Conservation (phyloP, 176 grass and related monocot species). For the Otatea glauca region DNA sequence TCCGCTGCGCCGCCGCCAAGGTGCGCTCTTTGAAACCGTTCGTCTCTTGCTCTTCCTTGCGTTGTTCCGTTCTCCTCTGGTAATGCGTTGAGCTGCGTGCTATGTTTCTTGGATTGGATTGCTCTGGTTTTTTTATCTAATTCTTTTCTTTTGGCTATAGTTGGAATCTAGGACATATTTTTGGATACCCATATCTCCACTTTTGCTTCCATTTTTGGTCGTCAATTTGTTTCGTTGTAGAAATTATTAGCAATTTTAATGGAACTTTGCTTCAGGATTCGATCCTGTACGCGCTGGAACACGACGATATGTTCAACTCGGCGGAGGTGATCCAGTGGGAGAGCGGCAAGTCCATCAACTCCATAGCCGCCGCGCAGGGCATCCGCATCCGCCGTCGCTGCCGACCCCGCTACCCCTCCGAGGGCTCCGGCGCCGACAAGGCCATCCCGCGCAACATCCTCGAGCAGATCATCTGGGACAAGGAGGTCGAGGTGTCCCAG, state of each 20-base stretch:
- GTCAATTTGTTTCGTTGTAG: too few relatives aligned
- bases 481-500: slow-evolving; percentile 85
- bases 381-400: slow-evolving; percentile 72
- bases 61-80: background rate
- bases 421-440: slow-evolving; percentile 45
- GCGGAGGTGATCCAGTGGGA: slow-evolving; percentile 79
- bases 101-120: background rate
- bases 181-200: background rate
- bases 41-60: background rate
- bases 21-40: background rate
- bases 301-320: slow-evolving; percentile 46
- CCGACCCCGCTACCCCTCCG: slow-evolving; percentile 40
- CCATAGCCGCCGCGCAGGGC: slow-evolving; percentile 72
- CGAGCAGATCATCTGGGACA: slow-evolving; percentile 97
- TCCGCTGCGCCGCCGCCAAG: slow-evolving; percentile 20
- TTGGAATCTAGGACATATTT: too few relatives aligned
- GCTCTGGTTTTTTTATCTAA: background rate
- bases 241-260: background rate
- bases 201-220: background rate
- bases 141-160: background rate
- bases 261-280: slow-evolving; percentile 16
- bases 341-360: slow-evolving; percentile 71
- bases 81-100: background rate
- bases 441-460: slow-evolving; percentile 61
- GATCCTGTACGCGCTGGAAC: slow-evolving; percentile 13